Conservation (phyloP, 2,329 filamentous ascomycete species). For the Stemphylium vesicarium region DNA sequence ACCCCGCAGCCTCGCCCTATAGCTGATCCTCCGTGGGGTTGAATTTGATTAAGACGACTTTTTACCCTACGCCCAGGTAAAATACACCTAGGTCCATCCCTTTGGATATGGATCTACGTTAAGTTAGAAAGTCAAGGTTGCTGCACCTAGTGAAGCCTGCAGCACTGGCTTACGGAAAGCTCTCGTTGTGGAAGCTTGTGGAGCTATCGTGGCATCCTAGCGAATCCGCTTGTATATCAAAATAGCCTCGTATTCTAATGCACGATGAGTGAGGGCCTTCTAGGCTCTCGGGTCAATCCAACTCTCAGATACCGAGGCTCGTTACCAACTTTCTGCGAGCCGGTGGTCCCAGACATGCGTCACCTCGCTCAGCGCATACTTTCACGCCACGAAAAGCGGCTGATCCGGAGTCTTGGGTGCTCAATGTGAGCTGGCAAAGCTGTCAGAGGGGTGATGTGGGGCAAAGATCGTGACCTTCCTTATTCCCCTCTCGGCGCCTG, state of each 20-base stretch:
- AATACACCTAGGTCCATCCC: background rate
- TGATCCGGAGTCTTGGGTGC: background rate
- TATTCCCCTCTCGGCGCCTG: background rate
- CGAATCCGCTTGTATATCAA: background rate
- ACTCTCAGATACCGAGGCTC: background rate
- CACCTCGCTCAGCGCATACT: background rate
- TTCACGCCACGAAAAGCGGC: constrained; percentile 4
- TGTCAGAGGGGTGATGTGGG: background rate
- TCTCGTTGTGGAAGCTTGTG: background rate
- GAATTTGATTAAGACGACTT: background rate
- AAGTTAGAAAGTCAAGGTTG: background rate
- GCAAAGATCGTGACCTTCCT: background rate
- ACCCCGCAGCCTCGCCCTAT: background rate
- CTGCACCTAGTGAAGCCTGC: background rate
- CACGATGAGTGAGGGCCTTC: background rate
- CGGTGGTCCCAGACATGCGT: background rate
- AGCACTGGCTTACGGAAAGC: background rate
- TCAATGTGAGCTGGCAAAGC: background rate
- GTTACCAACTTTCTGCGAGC: background rate
- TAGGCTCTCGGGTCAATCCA: background rate
- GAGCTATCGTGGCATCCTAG: background rate
- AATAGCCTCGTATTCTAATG: background rate
- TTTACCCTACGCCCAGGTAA: background rate
- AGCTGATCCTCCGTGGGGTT: background rate
- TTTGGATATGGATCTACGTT: background rate